Base-by-base conservation (phyloP, 352 stramenopile genomes). In the Paralagenidium karlingii region DNA sequence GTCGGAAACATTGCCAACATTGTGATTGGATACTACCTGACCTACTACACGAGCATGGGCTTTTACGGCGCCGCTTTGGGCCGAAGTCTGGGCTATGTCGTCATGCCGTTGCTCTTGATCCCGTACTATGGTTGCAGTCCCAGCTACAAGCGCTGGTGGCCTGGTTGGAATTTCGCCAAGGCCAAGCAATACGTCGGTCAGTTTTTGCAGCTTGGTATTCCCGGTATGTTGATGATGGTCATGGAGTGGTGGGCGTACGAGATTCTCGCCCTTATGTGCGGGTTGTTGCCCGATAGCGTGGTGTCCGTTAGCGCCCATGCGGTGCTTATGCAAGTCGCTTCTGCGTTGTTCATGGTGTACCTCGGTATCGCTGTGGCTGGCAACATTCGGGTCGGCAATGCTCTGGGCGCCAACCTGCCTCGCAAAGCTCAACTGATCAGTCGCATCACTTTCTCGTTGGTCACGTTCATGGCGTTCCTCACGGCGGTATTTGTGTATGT, bases 31-130 rank as follows among this genome's bases (percentile, higher is more conserved):
- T 91, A 86, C 53, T 69, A 69, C 29, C 44, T 94, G 16, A 77
- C 80, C 28, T 71, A 84, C 53, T 63, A 62, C 41, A 82, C 75
- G 8, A 29, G 48, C 13, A 49, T 71, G 49, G 73, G 73, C 7
- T 92, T 81, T 50, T 54, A 85, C 19, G 76, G 74, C n/a, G 79
- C 75, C 7, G 68, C 76, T 15, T 43, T 89, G 1, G 78, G 71
- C 8, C 58, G 65, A 25, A 74, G 58, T 6, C 28, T 89, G 19
- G 68, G 64, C 3, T 68, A 82, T 38, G 59, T 80, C 24, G 48
- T 54, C 8, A 44, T 86, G 12, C 51, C 76, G 5, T 38, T 82
- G 6, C 27, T 43, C 12, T 18, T 75, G n/a, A 39, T 60, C 21
- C 36, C 56, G n/a, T 43, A 42, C 20, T 57, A 63, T 36, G 32